Conservation (phyloP, 345 rosid genomes). For the Cardiospermum halicacabum region DNA sequence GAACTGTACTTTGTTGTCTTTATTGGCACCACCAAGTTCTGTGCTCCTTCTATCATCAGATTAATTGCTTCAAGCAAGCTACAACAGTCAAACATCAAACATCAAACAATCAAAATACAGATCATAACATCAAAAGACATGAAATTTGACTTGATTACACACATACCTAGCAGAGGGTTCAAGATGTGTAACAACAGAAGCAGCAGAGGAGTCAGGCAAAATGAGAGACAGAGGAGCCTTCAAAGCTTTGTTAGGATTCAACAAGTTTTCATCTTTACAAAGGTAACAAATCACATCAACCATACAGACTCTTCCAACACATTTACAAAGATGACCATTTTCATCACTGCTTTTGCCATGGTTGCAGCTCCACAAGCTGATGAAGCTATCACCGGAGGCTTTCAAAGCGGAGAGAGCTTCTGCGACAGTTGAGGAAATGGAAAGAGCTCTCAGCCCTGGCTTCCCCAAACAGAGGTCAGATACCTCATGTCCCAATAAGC, state of each 20-base stretch:
- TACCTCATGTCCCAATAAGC: slow-evolving; percentile 50
- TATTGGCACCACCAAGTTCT: slow-evolving; percentile 79
- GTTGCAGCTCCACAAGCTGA: slow-evolving; percentile 78
- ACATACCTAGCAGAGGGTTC: slow-evolving; percentile 68
- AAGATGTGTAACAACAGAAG: slow-evolving; percentile 54
- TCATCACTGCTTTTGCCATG: slow-evolving; percentile 20
- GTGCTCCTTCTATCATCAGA: slow-evolving; percentile 76
- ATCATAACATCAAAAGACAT: too few relatives aligned
- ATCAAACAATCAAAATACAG: neutral
- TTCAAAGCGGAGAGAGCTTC: slow-evolving; percentile 56
- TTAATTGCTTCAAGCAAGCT: slow-evolving; percentile 83
- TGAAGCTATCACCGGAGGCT: slow-evolving; percentile 47
- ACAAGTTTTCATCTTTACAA: slow-evolving; percentile 43
- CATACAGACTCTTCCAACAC: slow-evolving; percentile 84
- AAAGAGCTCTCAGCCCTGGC: slow-evolving; percentile 69
- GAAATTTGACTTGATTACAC: too few relatives aligned
- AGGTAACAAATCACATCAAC: slow-evolving; percentile 85
- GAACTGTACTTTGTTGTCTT: slow-evolving; percentile 31
- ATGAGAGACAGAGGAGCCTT: slow-evolving; percentile 61
- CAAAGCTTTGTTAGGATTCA: slow-evolving; percentile 50
- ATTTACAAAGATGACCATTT: slow-evolving; percentile 34
- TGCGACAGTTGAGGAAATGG: slow-evolving; percentile 48
- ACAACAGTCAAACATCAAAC: slow-evolving; percentile 12
- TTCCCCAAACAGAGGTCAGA: slow-evolving; percentile 96
- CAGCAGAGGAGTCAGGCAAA: slow-evolving; percentile 38